Conservation (phyloP, 2,329 filamentous ascomycete species). For the Alternaria infectoria region DNA sequence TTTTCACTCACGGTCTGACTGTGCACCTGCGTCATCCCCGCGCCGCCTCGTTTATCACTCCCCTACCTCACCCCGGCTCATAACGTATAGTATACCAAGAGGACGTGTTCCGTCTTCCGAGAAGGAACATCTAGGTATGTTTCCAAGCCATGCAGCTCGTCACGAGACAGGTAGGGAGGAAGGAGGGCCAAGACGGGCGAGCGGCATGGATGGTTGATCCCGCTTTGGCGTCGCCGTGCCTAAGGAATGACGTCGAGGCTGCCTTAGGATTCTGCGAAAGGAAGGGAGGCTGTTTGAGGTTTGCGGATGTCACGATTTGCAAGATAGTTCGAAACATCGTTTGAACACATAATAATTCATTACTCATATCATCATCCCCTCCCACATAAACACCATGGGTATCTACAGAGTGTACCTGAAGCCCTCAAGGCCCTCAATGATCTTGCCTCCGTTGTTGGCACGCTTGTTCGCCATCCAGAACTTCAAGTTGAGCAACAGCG, state of each 20-base stretch:
- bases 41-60: background rate
- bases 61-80: background rate
- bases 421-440: conserved; percentile 46
- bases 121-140: background rate
- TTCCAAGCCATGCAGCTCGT: background rate
- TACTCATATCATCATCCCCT: background rate
- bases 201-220: background rate
- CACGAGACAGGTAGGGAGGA: background rate
- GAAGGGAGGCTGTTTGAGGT: too few species aligned
- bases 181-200: background rate
- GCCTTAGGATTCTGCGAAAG: background rate
- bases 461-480: conserved; percentile 48
- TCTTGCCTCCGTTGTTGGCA: conserved; percentile 47
- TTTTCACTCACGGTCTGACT: background rate
- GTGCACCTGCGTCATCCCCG: background rate
- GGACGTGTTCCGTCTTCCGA: background rate
- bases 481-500: conserved; percentile 37
- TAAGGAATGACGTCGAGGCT: background rate
- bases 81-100: background rate
- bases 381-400: background rate
- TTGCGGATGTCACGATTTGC: background rate
- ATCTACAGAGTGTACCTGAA: conserved; percentile 40
- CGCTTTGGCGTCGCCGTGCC: background rate
- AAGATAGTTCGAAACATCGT: background rate
- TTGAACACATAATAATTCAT: background rate